Conservation (phyloP, 129 eudicot species). For the Flaveria ramosissima region DNA sequence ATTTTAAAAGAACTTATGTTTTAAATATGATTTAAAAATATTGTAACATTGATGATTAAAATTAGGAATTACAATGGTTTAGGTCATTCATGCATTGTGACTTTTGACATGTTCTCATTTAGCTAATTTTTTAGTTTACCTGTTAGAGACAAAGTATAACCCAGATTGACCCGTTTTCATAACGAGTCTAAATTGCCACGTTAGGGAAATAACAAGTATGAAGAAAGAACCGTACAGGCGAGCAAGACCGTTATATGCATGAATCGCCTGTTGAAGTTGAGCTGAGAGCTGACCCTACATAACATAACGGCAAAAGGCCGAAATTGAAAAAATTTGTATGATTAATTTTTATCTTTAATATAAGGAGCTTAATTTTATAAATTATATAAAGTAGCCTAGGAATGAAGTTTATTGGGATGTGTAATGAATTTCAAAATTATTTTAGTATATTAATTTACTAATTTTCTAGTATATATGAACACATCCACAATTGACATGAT, state of each 20-base stretch:
- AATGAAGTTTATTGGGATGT: no score
- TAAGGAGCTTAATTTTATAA: no score
- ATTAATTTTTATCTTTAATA: no score
- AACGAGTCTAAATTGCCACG: constrained; percentile 7
- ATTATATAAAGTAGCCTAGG: no score
- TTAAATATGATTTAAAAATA: not conserved
- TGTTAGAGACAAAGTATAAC: no score
- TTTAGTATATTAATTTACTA: no score
- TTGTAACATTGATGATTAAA: not conserved
- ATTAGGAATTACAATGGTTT: not conserved
- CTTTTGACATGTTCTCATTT: not conserved
- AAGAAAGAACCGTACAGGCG: constrained; percentile 64
- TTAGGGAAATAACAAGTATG: not conserved
- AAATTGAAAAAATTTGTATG: no score
- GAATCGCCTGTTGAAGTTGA: constrained; percentile 85
- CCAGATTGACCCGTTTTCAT: not conserved
- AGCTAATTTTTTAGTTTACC: no score
- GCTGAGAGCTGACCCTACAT: constrained; percentile 56
- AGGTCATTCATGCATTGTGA: not conserved
- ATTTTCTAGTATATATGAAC: no score
- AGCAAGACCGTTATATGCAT: constrained; percentile 80
- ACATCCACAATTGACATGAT: no score
- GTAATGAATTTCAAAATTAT: no score
- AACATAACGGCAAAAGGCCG: no score
- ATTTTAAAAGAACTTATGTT: not conserved